Conservation (phyloP, 441 rosid species). For the Syzygium malaccense region DNA sequence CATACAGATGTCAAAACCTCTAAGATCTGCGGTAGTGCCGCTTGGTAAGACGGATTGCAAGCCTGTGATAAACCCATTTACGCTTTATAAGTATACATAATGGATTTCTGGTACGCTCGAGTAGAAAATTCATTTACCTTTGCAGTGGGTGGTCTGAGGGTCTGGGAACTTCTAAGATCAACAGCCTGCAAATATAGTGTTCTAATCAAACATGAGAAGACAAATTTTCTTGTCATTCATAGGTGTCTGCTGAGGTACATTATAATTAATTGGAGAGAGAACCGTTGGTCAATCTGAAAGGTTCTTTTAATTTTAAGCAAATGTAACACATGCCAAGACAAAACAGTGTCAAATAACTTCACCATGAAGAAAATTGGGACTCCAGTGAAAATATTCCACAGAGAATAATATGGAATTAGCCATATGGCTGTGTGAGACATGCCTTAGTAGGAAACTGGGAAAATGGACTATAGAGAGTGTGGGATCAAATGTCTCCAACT, state of each 20-base stretch:
- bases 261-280: not conserved
- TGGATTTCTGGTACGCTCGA: conserved; percentile 9
- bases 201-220: conserved; percentile 18
- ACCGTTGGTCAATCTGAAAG: conserved; percentile 34
- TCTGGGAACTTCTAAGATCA: conserved; percentile 61
- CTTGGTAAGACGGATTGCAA: conserved; percentile 37
- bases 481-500: not conserved
- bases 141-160: conserved; percentile 37
- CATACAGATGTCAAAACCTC: conserved; percentile 58
- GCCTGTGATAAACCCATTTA: conserved; percentile 33
- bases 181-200: conserved; percentile 54
- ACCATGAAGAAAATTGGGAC: not conserved
- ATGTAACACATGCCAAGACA: not conserved
- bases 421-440: not conserved
- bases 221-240: not conserved
- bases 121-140: conserved; percentile 33
- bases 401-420: not conserved
- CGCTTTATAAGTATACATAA: not conserved
- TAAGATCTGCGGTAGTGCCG: conserved; percentile 47
- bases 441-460: not conserved
- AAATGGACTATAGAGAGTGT: not conserved
- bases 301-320: conserved; percentile 11
- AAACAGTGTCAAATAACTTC: not conserved
- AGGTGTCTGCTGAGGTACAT: not conserved
- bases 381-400: not conserved